These are phyloP conservation scores for Coemansia sp. DNA, from an alignment of 192 early-diverging fungal species.

Conservation along the genomic window DNA sequence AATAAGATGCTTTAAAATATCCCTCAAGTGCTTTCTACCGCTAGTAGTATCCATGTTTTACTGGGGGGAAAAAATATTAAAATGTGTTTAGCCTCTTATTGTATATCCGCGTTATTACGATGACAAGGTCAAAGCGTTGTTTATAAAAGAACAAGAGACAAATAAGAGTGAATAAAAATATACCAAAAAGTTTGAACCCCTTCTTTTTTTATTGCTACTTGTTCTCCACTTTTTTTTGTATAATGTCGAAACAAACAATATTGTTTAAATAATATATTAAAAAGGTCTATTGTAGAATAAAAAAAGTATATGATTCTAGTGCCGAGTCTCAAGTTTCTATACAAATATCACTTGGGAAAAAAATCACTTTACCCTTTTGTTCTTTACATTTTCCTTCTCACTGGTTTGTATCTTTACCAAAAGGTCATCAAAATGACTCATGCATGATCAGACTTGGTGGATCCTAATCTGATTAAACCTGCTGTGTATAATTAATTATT, in stretches of 20 bases:
- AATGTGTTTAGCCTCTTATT: no score
- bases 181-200: not conserved
- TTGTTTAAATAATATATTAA: not conserved
- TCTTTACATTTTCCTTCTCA: not conserved
- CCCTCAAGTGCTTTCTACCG: conserved; percentile 24
- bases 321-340: not conserved
- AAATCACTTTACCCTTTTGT: not conserved
- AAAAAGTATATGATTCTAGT: not conserved
- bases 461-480: no score
- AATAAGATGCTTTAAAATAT: conserved; percentile 63
- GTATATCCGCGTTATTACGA: no score
- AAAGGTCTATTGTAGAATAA: not conserved
- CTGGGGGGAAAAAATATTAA: no score
- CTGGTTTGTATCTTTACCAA: not conserved
- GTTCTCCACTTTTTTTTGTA: not conserved
- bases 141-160: not conserved
- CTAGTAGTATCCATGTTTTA: conserved; percentile 1
- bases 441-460: no score
- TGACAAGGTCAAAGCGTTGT: not conserved
- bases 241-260: not conserved
- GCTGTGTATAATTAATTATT: no score
- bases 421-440: not conserved
- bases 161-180: not conserved
- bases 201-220: not conserved
- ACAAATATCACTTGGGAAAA: not conserved